Evolutionary conservation across 2,329 filamentous ascomycete species (phyloP), one percentile per base, ranked within the genome.

Genomic region (Lecanicillium sp.): DNA sequence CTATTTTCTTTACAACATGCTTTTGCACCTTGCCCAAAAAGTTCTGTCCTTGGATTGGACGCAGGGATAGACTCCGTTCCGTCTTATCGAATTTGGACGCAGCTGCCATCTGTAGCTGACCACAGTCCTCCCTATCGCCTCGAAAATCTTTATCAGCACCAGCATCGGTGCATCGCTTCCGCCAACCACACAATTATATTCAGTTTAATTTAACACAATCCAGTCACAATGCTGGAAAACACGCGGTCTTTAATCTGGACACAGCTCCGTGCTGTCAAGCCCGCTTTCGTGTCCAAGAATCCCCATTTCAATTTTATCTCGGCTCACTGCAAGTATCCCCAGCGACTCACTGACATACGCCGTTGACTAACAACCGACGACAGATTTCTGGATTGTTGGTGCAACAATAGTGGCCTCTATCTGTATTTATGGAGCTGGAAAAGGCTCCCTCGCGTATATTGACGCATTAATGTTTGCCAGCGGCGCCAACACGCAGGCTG

Each of bases 401-500:
- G 77, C 85, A 59, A 71, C 76, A 4, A 67, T 98, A 2, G 37
- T 89, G 33, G 80, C 79, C 13, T 95, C 89, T 1, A 66, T 96
- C 47, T 69, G 94, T 36, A 60, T 98, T 14, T 96, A 78, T 50
- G 75, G 73, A 14, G 56, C 65, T 14, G 67, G 65, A 32, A 67
- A 65, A 4, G 75, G 77, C 18, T 64, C 77, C 13, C 58, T 96
- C 42, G 46, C 60, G 2, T 98, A 94, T 54, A 85, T 92, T 50
- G 89, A 98, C 67, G 81, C 88, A 3, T 73, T 98, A 13, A 87
- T 94, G 69, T 87, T 96, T 51, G 77, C 84, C n/a, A 80, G 78
- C 39, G 90, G 92, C 36, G 71, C 85, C 41, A 83, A 87, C 46
- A 97, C 90, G 1, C 92, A 98, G 62, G 94, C 88, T 46, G 92